A percentile compares a stretch with the other conserved stretches of the same genome.
phyloP scores from a whole-genome alignment of 2,329 filamentous ascomycete genomes.

The Fusarium brachygibbosum region DNA sequence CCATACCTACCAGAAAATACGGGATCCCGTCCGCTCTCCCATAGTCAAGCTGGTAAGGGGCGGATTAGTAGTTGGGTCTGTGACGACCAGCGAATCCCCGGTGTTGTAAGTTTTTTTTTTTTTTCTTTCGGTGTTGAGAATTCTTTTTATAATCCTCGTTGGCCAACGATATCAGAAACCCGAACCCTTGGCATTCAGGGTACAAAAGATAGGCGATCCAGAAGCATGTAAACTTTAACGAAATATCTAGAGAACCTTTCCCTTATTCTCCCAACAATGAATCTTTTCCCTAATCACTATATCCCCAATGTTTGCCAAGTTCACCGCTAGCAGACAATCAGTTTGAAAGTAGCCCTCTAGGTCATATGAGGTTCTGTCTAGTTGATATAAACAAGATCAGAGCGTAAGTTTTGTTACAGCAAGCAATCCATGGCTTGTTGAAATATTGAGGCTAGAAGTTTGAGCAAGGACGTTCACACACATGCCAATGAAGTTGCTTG shows the following conservation, averaged over 20 bases:
- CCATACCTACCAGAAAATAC: slow-evolving; percentile 15
- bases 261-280: no score
- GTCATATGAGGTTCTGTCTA: no score
- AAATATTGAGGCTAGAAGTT: slow-evolving; percentile 8
- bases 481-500: slow-evolving; percentile 16
- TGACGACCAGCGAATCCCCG: slow-evolving; percentile 17
- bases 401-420: not conserved
- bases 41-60: slow-evolving; percentile 14
- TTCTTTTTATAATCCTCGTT: no score
- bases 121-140: not conserved
- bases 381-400: not conserved
- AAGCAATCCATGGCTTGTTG: slow-evolving; percentile 15
- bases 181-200: no score
- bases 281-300: no score
- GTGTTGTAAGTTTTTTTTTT: slow-evolving; percentile 16
- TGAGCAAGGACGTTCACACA: slow-evolving; percentile 8
- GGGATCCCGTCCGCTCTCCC: slow-evolving; percentile 19
- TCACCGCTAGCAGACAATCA: not conserved
- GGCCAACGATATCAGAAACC: not conserved
- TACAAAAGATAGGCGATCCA: not conserved
- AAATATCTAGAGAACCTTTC: no score
- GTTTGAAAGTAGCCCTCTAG: not conserved
- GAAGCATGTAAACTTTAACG: not conserved
- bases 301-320: not conserved
- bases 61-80: slow-evolving; percentile 20